Evolutionary conservation across 352 stramenopile species (phyloP).

Genomic region (Phytopythium montanum): DNA sequence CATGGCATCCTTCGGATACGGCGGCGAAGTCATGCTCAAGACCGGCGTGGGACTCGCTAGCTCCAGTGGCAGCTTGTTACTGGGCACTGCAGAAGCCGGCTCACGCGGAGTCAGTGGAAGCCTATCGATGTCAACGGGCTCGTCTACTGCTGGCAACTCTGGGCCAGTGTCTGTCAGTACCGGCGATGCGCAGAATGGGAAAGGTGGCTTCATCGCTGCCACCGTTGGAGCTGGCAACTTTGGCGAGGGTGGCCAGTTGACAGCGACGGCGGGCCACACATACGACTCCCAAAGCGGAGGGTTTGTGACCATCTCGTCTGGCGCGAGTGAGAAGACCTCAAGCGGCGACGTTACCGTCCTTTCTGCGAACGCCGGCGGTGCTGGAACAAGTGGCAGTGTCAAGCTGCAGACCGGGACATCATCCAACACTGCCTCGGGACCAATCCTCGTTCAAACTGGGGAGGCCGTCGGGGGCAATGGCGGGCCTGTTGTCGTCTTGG

Average conservation of each 20-base stretch:
- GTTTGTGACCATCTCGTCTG: constrained; percentile 49
- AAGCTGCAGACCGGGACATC: constrained; percentile 56
- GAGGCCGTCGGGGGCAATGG: constrained; percentile 56
- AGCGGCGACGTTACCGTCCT: constrained; percentile 67
- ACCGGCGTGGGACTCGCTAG: constrained; percentile 46
- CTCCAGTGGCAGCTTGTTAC: constrained; percentile 43
- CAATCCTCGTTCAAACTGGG: constrained; percentile 49
- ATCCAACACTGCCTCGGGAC: constrained; percentile 47
- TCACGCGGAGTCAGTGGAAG: constrained; percentile 47
- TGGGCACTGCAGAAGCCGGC: constrained; percentile 49
- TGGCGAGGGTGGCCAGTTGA: constrained; percentile 78
- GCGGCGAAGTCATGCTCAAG: constrained; percentile 45
- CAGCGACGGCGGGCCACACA: constrained; percentile 67
- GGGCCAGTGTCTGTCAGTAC: constrained; percentile 51
- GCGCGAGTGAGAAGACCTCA: constrained; percentile 55
- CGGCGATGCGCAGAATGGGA: constrained; percentile 41
- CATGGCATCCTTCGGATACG: constrained; percentile 56
- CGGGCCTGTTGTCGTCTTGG: constrained; percentile 43
- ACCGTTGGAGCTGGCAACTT: constrained; percentile 67
- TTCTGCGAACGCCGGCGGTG: constrained; percentile 52
- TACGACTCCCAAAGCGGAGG: constrained; percentile 62
- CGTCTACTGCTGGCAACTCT: constrained; percentile 49
- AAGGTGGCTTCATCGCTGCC: constrained; percentile 48
- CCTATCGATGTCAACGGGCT: constrained; percentile 32
- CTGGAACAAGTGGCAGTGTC: constrained; percentile 52